phyloP scores from a whole-genome alignment of 805 yeast species.

The Kregervanrija fluxuum region DNA sequence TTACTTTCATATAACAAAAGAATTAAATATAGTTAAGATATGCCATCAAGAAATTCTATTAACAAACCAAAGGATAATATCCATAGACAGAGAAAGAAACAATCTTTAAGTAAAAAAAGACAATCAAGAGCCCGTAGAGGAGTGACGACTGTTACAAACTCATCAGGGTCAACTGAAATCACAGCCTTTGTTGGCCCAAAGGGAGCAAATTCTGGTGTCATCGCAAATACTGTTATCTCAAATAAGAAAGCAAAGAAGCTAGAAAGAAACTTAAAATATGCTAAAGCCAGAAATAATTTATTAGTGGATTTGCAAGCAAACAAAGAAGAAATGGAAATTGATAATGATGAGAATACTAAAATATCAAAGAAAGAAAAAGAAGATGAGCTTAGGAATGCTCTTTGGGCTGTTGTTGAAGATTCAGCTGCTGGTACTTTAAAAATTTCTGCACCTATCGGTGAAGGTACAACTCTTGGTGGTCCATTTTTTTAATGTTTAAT shows the following conservation, averaged over 20 bases:
- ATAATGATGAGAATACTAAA: slow-evolving; percentile 20
- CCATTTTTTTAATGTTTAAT: too few species aligned
- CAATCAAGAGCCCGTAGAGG: slow-evolving; percentile 15
- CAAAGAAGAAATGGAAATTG: slow-evolving; percentile 48
- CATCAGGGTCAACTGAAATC: slow-evolving; percentile 25
- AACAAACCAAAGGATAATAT: slow-evolving; percentile 69
- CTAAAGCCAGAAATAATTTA: slow-evolving; percentile 32
- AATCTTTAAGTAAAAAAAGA: slow-evolving; percentile 47
- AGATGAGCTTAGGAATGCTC: slow-evolving; percentile 51
- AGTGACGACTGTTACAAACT: slow-evolving; percentile 5
- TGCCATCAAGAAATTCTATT: slow-evolving; percentile 80
- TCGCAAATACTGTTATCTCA: slow-evolving; percentile 58
- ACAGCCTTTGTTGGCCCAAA: slow-evolving; percentile 31
- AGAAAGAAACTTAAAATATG: slow-evolving; percentile 71
- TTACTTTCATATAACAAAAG: background rate
- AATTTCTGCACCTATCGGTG: slow-evolving; percentile 38
- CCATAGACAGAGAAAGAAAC: slow-evolving; percentile 43
- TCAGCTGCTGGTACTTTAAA: slow-evolving; percentile 38
- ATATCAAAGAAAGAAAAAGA: slow-evolving; percentile 23
- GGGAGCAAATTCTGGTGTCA: slow-evolving; percentile 22
- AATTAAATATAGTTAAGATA: slow-evolving; percentile 18
- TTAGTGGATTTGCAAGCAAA: slow-evolving; percentile 43
- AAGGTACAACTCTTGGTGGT: slow-evolving; percentile 70
- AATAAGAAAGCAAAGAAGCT: slow-evolving; percentile 74
- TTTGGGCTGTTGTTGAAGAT: slow-evolving; percentile 68